Evolutionary conservation across 2,329 filamentous ascomycete species (phyloP).

Genomic region (Colletotrichum tropicale): DNA sequence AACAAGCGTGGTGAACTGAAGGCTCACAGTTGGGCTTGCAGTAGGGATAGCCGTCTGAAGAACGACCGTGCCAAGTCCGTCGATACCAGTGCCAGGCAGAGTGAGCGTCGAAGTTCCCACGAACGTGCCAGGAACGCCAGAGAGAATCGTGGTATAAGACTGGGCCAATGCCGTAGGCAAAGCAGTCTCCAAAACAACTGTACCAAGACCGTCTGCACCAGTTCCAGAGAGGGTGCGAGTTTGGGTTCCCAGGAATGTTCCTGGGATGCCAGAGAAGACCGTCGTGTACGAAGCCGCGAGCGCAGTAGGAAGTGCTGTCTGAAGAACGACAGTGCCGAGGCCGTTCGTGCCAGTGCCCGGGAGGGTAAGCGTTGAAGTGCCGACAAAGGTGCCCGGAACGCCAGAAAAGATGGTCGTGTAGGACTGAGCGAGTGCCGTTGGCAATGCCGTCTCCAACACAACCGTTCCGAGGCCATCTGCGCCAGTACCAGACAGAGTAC

Average conservation of each 20-base stretch:
- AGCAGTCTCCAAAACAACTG: background rate
- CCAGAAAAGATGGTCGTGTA: background rate
- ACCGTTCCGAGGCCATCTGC: background rate
- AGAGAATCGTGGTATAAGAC: background rate
- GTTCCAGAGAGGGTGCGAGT: background rate
- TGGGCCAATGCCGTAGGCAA: background rate
- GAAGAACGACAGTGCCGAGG: background rate
- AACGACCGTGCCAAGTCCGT: background rate
- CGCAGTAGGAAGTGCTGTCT: background rate
- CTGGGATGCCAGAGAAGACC: background rate
- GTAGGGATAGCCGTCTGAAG: conserved; percentile 4
- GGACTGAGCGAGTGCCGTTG: background rate
- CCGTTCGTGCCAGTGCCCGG: background rate
- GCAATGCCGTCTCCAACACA: background rate
- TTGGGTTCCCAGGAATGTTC: background rate
- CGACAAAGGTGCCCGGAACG: background rate
- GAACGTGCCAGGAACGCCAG: background rate
- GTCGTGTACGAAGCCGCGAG: background rate
- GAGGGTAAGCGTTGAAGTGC: background rate
- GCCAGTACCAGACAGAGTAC: background rate
- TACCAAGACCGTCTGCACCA: background rate
- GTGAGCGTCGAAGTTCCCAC: conserved; percentile 1
- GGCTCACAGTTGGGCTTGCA: background rate
- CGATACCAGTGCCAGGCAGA: background rate
- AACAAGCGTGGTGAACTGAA: background rate